phyloP scores from a whole-genome alignment of 202 grass and related monocot genomes.

The Hordeum pubiflorum region DNA sequence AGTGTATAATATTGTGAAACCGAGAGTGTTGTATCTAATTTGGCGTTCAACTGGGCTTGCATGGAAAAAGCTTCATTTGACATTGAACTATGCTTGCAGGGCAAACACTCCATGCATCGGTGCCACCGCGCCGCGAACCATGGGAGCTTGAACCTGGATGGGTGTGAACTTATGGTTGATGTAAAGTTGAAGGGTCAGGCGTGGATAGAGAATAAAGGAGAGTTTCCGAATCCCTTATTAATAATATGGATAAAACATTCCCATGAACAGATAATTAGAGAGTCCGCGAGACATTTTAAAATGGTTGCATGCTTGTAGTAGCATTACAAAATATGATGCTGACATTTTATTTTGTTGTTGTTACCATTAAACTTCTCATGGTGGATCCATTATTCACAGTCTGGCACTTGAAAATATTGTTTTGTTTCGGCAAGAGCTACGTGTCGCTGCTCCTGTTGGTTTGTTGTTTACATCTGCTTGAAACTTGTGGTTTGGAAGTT shows the following conservation, averaged over 20 bases:
- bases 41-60: not conserved
- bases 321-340: not conserved
- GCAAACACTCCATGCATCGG: too few relatives aligned
- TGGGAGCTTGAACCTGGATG: not conserved
- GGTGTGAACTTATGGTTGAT: constrained; percentile 32
- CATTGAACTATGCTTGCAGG: not conserved
- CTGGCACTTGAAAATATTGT: not conserved
- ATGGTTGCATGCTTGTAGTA: not conserved
- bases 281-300: not conserved
- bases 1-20: not conserved
- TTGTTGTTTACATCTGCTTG: too few relatives aligned
- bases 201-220: not conserved
- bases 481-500: too few relatives aligned
- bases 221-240: not conserved
- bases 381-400: not conserved
- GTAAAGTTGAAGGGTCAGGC: constrained; percentile 25
- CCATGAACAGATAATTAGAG: not conserved
- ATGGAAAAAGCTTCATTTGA: not conserved
- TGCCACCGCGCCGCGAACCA: not conserved
- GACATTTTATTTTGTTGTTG: not conserved
- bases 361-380: not conserved
- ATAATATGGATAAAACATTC: constrained; percentile 22
- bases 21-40: not conserved
- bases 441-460: too few relatives aligned
- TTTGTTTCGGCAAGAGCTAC: too few relatives aligned